Base-by-base conservation (phyloP, 495 filamentous ascomycete species). In the Gamarada debralockiae region DNA sequence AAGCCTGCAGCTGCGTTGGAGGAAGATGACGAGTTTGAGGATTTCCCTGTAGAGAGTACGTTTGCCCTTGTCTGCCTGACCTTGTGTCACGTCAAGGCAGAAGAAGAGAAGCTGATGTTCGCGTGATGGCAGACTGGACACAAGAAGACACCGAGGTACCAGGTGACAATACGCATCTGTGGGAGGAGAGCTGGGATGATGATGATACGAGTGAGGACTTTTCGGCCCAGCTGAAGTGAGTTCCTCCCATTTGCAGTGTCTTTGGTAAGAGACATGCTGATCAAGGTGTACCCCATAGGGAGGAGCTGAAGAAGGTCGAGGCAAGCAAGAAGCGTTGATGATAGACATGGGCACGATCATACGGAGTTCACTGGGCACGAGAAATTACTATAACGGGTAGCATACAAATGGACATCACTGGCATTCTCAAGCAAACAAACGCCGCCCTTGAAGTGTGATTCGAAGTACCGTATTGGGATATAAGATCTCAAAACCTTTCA, bases 111-210 rank as follows among this genome's bases (percentile, higher is more conserved):
- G 21, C 40, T 43, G 21, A 43, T 22, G 15, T 22, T 22, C 13
- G 18, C 22, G 15, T 36, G 24, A 17, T 45, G 36, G 38, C 61
- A 96, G 91, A 97, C 69, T 97, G 91, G 91, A 73, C 81, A 39
- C 78, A 86, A 61, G 89, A 95, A 66, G 88, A 93, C 58, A 85
- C 87, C 56, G 89, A 95, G 67, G 84, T 90, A 42, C 82, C 85
- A 27, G 72, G 72, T 48, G 75, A 76, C 48, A 87, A 83, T 58
- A 83, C 84, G 58, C 90, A 97, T 75, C 72, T 98, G 52, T 98
- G 93, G 93, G 93, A 98, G 74, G 93, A 98, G 78, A 97, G 90
- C 75, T 98, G 93, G 93, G 93, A 98, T 70, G 93, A 98, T 62
- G 93, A 98, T 68, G 93, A 97, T 75, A 91, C 90, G 51, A 92